Evolutionary conservation across 441 rosid genomes (phyloP).

Genomic region (Erodium texanum): DNA sequence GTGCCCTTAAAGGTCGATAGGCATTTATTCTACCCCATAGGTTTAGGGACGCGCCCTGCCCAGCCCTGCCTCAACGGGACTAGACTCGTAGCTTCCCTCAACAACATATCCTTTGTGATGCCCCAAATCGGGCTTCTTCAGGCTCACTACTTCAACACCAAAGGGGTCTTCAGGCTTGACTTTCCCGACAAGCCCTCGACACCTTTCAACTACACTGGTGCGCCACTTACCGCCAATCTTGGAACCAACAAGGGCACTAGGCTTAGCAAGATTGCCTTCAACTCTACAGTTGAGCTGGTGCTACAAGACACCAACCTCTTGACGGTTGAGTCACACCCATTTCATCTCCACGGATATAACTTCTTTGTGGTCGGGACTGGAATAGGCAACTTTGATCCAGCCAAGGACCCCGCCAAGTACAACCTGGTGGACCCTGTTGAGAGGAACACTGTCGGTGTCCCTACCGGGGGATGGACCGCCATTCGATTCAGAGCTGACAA

Average conservation of each 20-base stretch:
- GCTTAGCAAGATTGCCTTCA: slow-evolving; percentile 39
- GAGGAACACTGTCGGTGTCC: slow-evolving; percentile 58
- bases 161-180: slow-evolving; percentile 42
- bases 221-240: slow-evolving; percentile 37
- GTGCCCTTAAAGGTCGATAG: slow-evolving; percentile 51
- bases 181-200: slow-evolving; percentile 51
- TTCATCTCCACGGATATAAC: slow-evolving; percentile 69
- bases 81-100: slow-evolving; percentile 41
- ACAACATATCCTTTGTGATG: slow-evolving; percentile 41
- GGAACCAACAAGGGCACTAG: slow-evolving; percentile 33
- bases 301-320: slow-evolving; percentile 51
- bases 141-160: slow-evolving; percentile 42
- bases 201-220: slow-evolving; percentile 48
- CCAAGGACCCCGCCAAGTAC: slow-evolving; percentile 37
- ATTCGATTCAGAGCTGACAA: slow-evolving; percentile 53
- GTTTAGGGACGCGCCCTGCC: slow-evolving; percentile 36
- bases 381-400: slow-evolving; percentile 46
- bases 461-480: slow-evolving; percentile 64
- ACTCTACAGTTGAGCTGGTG: slow-evolving; percentile 51
- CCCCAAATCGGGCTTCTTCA: slow-evolving; percentile 49
- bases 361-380: slow-evolving; percentile 56
- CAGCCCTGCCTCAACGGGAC: slow-evolving; percentile 38
- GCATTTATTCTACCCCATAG: slow-evolving; percentile 36
- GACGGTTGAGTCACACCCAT: slow-evolving; percentile 52
- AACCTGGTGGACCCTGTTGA: slow-evolving; percentile 54